Percentiles rank a stretch among this genome's conserved stretches.
Evolutionary conservation across 495 filamentous ascomycete species (phyloP).

Genomic region (Neurospora intermedia): DNA sequence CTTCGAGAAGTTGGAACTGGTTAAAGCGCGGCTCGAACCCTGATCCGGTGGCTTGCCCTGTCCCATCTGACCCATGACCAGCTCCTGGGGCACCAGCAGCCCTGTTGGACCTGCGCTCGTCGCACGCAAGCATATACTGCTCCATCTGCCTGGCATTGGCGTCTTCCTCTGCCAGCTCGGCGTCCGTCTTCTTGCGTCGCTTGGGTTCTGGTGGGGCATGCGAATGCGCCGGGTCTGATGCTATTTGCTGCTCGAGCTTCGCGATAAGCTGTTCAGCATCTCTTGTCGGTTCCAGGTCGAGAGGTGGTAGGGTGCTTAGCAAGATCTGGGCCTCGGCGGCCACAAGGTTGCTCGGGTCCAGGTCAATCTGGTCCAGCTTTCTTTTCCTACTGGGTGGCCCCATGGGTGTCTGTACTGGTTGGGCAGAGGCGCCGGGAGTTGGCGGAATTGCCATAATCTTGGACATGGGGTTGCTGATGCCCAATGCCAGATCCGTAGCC

Average conservation of each 20-base stretch:
- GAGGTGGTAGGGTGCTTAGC: slow-evolving; percentile 55
- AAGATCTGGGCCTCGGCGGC: slow-evolving; percentile 64
- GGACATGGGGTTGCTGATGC: slow-evolving; percentile 58
- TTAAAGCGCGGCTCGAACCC: slow-evolving; percentile 82
- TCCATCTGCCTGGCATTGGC: slow-evolving; percentile 81
- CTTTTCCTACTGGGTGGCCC: slow-evolving; percentile 56
- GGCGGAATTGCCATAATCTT: slow-evolving; percentile 39
- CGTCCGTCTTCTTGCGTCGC: slow-evolving; percentile 82
- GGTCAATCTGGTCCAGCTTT: slow-evolving; percentile 56
- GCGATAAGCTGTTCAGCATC: slow-evolving; percentile 54
- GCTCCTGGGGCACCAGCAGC: slow-evolving; percentile 44
- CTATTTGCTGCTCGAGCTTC: slow-evolving; percentile 45
- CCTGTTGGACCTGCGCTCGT: slow-evolving; percentile 64
- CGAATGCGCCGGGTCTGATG: slow-evolving; percentile 66
- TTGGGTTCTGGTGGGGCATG: slow-evolving; percentile 72
- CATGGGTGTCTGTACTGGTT: slow-evolving; percentile 19
- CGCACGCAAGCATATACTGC: slow-evolving; percentile 84
- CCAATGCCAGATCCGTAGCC: slow-evolving; percentile 62
- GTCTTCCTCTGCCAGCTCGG: slow-evolving; percentile 89
- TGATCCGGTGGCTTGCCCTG: slow-evolving; percentile 58
- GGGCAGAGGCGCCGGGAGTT: slow-evolving; percentile 38
- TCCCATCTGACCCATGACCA: slow-evolving; percentile 54
- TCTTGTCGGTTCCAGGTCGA: slow-evolving; percentile 66
- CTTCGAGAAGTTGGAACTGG: slow-evolving; percentile 77
- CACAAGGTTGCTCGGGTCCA: slow-evolving; percentile 61